Evolutionary conservation across 805 yeast genomes (phyloP).

Genomic region (Myxozyma neotropica): DNA sequence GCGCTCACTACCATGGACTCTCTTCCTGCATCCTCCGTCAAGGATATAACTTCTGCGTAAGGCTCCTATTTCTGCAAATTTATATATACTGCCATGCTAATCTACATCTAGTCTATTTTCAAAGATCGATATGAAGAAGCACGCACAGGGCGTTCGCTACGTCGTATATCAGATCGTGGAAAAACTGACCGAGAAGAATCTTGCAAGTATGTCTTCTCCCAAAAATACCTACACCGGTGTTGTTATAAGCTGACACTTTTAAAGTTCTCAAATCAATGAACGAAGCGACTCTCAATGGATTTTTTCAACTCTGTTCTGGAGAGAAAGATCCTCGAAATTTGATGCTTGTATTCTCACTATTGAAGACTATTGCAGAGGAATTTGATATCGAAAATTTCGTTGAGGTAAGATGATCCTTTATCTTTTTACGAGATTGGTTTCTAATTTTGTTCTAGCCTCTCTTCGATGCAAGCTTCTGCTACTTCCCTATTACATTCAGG

Average conservation of each 20-base stretch:
- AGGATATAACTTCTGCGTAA: conserved; percentile 45
- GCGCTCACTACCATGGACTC: conserved; percentile 57
- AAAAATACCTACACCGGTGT: neutral
- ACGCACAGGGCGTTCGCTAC: conserved; percentile 50
- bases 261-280: conserved; percentile 37
- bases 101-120: conserved; percentile 8
- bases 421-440: neutral
- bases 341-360: conserved; percentile 65
- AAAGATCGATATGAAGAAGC: conserved; percentile 40
- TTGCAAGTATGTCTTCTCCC: conserved; percentile 1
- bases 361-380: conserved; percentile 49
- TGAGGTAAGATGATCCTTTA: conserved; percentile 7
- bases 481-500: conserved; percentile 92
- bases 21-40: conserved; percentile 41
- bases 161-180: conserved; percentile 56
- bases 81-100: neutral
- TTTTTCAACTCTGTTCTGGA: conserved; percentile 71
- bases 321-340: conserved; percentile 95
- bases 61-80: neutral
- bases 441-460: conserved; percentile 48
- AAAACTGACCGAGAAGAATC: conserved; percentile 16
- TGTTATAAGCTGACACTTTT: too few relatives aligned
- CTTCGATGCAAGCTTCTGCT: conserved; percentile 89
- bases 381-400: conserved; percentile 45
- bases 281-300: conserved; percentile 56